These are phyloP conservation scores for Podospora pseudopauciseta DNA, from an alignment of 495 filamentous ascomycete genomes.

Conservation along the genomic window DNA sequence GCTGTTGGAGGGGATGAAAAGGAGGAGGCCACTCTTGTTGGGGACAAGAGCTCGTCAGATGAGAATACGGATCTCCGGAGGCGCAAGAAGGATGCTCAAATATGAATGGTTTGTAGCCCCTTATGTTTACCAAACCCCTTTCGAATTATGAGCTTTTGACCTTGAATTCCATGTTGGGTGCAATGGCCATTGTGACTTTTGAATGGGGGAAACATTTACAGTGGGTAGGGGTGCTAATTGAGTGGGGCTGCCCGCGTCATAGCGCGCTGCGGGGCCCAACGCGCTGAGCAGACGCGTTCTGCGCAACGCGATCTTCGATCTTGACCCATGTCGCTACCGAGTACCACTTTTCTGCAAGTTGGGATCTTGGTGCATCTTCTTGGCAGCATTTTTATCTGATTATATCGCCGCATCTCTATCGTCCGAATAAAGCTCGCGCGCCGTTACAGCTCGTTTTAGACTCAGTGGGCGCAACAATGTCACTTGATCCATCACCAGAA, in stretches of 20 bases:
- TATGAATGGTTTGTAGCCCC: background rate
- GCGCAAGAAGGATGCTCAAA: slow-evolving; percentile 27
- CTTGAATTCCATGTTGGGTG: background rate
- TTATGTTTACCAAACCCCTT: background rate
- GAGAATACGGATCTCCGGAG: slow-evolving; percentile 30
- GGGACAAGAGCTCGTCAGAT: slow-evolving; percentile 6
- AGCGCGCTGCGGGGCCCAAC: slow-evolving; percentile 5
- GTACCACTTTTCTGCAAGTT: no score
- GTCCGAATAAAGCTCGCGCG: background rate
- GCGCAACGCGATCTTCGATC: slow-evolving; percentile 1
- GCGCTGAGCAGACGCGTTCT: slow-evolving; percentile 2
- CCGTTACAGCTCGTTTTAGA: background rate
- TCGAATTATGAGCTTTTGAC: background rate
- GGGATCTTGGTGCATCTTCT: background rate
- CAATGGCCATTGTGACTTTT: background rate
- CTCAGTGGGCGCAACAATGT: slow-evolving; percentile 5
- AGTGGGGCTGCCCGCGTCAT: slow-evolving; percentile 22
- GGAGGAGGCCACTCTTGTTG: slow-evolving; percentile 34
- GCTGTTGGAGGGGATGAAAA: slow-evolving; percentile 41
- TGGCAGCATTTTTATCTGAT: background rate
- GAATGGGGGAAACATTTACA: background rate
- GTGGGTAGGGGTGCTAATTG: background rate
- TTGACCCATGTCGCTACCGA: background rate
- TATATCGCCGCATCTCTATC: background rate
- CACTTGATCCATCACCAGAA: background rate